These are phyloP conservation scores for Umbelopsis sp. DNA, from an alignment of 192 early-diverging fungal genomes.

Conservation along the genomic window DNA sequence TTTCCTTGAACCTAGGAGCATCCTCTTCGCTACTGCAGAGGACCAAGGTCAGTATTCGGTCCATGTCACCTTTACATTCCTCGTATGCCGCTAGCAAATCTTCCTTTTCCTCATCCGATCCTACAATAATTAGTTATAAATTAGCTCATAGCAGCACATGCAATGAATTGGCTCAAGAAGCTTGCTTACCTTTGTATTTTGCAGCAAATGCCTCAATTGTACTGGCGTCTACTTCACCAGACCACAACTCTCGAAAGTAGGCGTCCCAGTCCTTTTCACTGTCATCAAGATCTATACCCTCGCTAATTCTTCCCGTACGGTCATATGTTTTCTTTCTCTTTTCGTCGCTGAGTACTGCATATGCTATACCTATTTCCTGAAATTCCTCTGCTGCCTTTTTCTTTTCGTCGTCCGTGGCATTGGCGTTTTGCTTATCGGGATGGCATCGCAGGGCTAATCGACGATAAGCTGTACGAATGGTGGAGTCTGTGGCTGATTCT, in stretches of 20 bases:
- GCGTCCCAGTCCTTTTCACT: slow-evolving; percentile 74
- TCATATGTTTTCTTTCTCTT: slow-evolving; percentile 70
- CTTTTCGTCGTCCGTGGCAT: slow-evolving; percentile 63
- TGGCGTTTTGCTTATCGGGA: slow-evolving; percentile 74
- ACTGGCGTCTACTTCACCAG: slow-evolving; percentile 67
- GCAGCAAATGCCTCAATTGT: slow-evolving; percentile 73
- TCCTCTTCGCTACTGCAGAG: slow-evolving; percentile 65
- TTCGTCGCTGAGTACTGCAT: slow-evolving; percentile 73
- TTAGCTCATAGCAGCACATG: too few relatives aligned
- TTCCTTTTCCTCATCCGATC: slow-evolving; percentile 71
- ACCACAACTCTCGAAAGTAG: slow-evolving; percentile 80
- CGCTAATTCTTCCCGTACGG: slow-evolving; percentile 65
- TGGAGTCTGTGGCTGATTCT: slow-evolving; percentile 54
- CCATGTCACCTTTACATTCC: slow-evolving; percentile 69
- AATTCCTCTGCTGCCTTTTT: slow-evolving; percentile 66
- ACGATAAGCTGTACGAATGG: slow-evolving; percentile 91
- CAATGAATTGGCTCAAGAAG: too few relatives aligned
- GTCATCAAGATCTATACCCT: slow-evolving; percentile 42
- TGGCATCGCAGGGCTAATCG: slow-evolving; percentile 88
- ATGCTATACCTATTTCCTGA: slow-evolving; percentile 75
- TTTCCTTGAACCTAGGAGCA: slow-evolving; percentile 57
- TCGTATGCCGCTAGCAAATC: slow-evolving; percentile 73
- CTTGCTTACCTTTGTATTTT: slow-evolving; percentile 71
- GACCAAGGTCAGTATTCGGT: slow-evolving; percentile 64
- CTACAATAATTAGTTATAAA: slow-evolving; percentile 33